Conservation (phyloP, 495 filamentous ascomycete species). For the Darksidea phi region DNA sequence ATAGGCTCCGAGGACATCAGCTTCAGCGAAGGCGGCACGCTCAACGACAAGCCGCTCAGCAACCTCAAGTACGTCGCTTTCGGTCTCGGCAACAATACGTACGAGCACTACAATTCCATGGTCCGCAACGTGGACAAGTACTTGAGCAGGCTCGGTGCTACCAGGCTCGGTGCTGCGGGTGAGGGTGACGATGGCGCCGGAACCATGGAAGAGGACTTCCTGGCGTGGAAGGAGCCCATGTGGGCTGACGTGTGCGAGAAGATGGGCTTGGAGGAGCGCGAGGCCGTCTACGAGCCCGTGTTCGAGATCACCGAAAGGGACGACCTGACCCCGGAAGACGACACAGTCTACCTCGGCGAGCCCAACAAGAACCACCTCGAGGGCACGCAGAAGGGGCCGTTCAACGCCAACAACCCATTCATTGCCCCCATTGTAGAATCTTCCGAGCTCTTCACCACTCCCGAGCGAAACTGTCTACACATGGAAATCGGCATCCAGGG, state of each 20-base stretch:
- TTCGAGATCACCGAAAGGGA: conserved; percentile 80
- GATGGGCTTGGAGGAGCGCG: conserved; percentile 89
- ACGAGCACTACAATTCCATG: conserved; percentile 99
- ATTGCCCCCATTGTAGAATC: conserved; percentile 93
- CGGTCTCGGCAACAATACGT: conserved; percentile 97
- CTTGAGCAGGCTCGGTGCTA: conserved; percentile 75
- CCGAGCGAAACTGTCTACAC: conserved; percentile 92
- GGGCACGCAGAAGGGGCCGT: conserved; percentile 80
- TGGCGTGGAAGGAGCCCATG: conserved; percentile 99
- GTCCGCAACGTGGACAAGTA: conserved; percentile 84
- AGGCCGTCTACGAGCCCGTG: conserved; percentile 92
- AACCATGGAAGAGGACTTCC: conserved; percentile 99
- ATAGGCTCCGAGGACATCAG: conserved; percentile 74
- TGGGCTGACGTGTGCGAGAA: conserved; percentile 78
- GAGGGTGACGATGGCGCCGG: conserved; percentile 98
- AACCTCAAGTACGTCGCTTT: conserved; percentile 94
- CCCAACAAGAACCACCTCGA: conserved; percentile 95
- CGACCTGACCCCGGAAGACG: conserved; percentile 69
- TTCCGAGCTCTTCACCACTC: conserved; percentile 84
- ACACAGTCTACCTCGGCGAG: conserved; percentile 90
- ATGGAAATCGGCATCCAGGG: conserved; percentile 91
- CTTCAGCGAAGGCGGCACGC: conserved; percentile 68
- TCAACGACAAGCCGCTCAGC: conserved; percentile 69
- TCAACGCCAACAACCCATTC: conserved; percentile 94
- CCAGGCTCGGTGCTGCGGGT: conserved; percentile 80